A percentile compares a stretch with the other conserved stretches of the same genome.
These are phyloP conservation scores for Papiliotrema flavescens DNA, from an alignment of 1,284 basidiomycete genomes.

Conservation along the genomic window DNA sequence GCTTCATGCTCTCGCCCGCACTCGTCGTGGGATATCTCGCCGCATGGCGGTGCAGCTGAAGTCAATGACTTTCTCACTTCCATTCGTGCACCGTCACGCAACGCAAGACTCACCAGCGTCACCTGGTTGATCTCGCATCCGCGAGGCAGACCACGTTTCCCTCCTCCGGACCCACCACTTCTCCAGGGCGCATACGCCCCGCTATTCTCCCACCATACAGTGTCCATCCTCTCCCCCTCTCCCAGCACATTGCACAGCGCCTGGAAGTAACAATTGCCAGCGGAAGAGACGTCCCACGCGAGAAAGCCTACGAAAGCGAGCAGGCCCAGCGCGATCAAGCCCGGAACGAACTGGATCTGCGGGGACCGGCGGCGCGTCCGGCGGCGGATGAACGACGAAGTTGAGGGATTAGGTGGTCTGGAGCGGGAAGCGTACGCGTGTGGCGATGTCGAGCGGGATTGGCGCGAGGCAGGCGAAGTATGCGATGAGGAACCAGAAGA, in stretches of 20 bases:
- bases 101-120: slow-evolving; percentile 30
- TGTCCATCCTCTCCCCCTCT: slow-evolving; percentile 17
- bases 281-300: slow-evolving; percentile 60
- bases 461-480: not conserved
- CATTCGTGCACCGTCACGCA: not conserved
- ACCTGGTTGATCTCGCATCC: slow-evolving; percentile 44
- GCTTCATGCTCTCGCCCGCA: slow-evolving; percentile 53
- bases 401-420: not conserved
- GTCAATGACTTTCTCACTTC: not conserved
- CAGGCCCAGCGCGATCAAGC: slow-evolving; percentile 76
- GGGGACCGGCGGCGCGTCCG: slow-evolving; percentile 13
- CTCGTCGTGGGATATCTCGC: slow-evolving; percentile 68
- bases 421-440: not conserved
- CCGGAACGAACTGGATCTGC: slow-evolving; percentile 78
- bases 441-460: slow-evolving; percentile 1
- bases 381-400: not conserved
- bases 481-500: not conserved
- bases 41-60: slow-evolving; percentile 78
- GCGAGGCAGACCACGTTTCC: slow-evolving; percentile 23
- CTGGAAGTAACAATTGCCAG: slow-evolving; percentile 29
- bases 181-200: slow-evolving; percentile 38
- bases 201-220: slow-evolving; percentile 31
- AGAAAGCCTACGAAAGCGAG: slow-evolving; percentile 63
- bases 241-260: slow-evolving; percentile 30
- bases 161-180: slow-evolving; percentile 18